Base-by-base conservation (phyloP, 805 yeast genomes). In the Cyberlindnera amylophila region DNA sequence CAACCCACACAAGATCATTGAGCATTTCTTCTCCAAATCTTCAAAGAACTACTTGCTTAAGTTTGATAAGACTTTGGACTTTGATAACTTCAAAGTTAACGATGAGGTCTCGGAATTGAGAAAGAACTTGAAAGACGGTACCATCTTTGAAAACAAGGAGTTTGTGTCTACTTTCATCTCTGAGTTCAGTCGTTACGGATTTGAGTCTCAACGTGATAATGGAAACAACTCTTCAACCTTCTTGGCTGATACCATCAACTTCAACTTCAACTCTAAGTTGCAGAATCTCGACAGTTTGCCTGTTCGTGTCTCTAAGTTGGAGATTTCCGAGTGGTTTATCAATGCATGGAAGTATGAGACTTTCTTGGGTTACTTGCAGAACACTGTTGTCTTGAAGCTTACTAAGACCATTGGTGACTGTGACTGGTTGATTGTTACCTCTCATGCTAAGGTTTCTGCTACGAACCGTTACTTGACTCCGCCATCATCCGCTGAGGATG, bases 321-420 rank as follows among this genome's bases (percentile, higher is more conserved):
- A 58, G n/a, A 54, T 65, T 31, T 62, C 64, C 19, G 67, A 65
- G 39, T 66, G 69, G 69, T 64, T 65, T 34, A 62, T 65, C 36
- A 63, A 64, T 33, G 60, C 68, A 18, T 67, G 70, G 71, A 65
- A 66, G 44, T 60, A 63, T 34, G 71, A 66, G 44, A 62, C 66
- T 13, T 64, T 63, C 39, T 53, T 63, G 44, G 65, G 65, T 6
- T 58, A 55, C 23, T 52, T 65, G 34, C 61, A 60, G 16, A 62
- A 61, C 40, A 64, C 69, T 3, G 56, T 65, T 38, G 59, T 66
- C 13, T 46, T 66, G 40, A 64, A 65, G 46, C 46, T 66, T 24
- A 63, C 66, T 4, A 58, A 59, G 42, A 58, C 62, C 27, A 60
- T 66, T 37, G 71, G 70, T 34, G 68, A 66, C 34, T 63, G 70